Percentiles rank a stretch among this genome's conserved stretches.
phyloP scores from a whole-genome alignment of 1,284 basidiomycete species.

The Phellinidium pouzarii region DNA sequence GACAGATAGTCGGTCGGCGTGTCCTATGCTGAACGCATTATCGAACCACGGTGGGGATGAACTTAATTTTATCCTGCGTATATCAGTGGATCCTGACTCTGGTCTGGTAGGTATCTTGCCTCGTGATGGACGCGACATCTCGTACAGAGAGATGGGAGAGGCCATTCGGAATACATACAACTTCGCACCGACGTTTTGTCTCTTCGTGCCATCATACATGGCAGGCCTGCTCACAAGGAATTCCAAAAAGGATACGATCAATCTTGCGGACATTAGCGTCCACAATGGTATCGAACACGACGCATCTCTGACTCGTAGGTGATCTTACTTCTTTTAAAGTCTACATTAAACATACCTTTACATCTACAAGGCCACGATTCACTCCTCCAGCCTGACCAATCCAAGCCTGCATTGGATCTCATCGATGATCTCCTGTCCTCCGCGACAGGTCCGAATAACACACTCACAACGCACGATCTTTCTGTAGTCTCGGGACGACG shows the following conservation, averaged over 20 bases:
- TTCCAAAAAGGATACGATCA: conserved; percentile 52
- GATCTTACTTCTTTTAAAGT: background rate
- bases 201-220: conserved; percentile 52
- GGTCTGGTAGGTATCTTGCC: conserved; percentile 52
- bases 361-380: conserved; percentile 50
- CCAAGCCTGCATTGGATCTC: conserved; percentile 38
- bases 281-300: conserved; percentile 80
- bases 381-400: conserved; percentile 44
- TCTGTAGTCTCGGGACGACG: conserved; percentile 50
- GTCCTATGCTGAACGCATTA: conserved; percentile 68
- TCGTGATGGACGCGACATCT: conserved; percentile 57
- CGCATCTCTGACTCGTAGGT: conserved; percentile 61
- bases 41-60: conserved; percentile 59
- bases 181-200: conserved; percentile 59
- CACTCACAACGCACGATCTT: conserved; percentile 50
- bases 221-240: conserved; percentile 50
- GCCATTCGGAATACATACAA: conserved; percentile 55
- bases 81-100: background rate
- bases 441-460: conserved; percentile 52
- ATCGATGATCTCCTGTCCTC: conserved; percentile 51
- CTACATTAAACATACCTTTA: too few relatives aligned
- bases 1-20: conserved; percentile 61
- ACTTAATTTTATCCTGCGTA: background rate
- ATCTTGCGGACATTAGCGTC: conserved; percentile 55
- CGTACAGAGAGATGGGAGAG: conserved; percentile 48